phyloP scores from a whole-genome alignment of 257 asterid species.

The Forsythia viridissima region DNA sequence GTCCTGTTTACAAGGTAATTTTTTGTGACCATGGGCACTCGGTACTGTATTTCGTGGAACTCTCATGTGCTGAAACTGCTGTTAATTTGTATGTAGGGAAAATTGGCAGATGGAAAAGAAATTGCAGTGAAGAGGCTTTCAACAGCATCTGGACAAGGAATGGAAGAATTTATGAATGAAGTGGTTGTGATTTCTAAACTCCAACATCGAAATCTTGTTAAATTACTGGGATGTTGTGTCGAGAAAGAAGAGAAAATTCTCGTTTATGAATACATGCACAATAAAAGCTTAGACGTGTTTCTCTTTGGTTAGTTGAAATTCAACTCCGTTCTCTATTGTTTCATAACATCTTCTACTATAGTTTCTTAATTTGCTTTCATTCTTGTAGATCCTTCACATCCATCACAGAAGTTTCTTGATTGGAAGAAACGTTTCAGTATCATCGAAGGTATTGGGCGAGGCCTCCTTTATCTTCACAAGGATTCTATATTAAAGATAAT shows the following conservation, averaged over 20 bases:
- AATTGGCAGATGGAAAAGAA: slow-evolving; percentile 29
- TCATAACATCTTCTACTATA: background rate
- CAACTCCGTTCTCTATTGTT: background rate
- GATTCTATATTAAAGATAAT: slow-evolving; percentile 66
- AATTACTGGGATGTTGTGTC: slow-evolving; percentile 44
- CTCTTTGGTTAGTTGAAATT: slow-evolving; percentile 27
- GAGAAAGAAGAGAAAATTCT: slow-evolving; percentile 45
- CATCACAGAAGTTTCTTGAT: slow-evolving; percentile 23
- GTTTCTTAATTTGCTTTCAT: background rate
- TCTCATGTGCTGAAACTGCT: background rate
- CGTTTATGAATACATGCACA: slow-evolving; percentile 50
- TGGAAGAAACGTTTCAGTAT: slow-evolving; percentile 54
- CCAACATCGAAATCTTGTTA: slow-evolving; percentile 49
- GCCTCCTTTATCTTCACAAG: slow-evolving; percentile 65
- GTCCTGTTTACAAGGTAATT: slow-evolving; percentile 61
- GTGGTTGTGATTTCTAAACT: slow-evolving; percentile 41
- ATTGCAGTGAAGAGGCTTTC: slow-evolving; percentile 30
- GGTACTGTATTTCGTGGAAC: background rate
- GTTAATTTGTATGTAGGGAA: slow-evolving; percentile 24
- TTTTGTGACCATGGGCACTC: too few relatives aligned
- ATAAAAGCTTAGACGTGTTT: slow-evolving; percentile 31
- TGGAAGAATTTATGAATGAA: slow-evolving; percentile 49
- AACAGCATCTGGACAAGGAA: slow-evolving; percentile 40
- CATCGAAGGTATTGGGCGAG: slow-evolving; percentile 64
- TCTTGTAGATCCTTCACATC: background rate